Percentiles rank a stretch among this genome's conserved stretches.
phyloP scores from a whole-genome alignment of 108 stramenopile species.

The Schizochytrium sp. region DNA sequence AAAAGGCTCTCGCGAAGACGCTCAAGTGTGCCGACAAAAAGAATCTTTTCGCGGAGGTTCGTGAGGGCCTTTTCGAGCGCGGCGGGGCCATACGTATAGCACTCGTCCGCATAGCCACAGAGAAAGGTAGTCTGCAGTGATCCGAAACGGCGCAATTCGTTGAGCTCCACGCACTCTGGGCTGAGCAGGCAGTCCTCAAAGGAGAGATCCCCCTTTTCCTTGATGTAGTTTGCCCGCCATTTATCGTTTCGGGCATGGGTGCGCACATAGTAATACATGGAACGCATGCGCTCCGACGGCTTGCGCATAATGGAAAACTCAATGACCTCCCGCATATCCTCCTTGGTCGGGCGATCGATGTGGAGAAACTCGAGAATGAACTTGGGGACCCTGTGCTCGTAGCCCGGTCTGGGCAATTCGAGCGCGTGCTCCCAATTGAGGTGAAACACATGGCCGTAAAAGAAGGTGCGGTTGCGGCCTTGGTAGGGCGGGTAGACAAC shows the following conservation, averaged over 20 bases:
- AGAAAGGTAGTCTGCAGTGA: background rate
- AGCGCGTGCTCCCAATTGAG: background rate
- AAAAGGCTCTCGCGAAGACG: background rate
- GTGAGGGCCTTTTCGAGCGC: background rate
- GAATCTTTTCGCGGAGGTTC: background rate
- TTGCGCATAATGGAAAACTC: background rate
- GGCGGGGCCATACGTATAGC: background rate
- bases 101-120: background rate
- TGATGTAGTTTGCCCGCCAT: background rate
- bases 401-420: background rate
- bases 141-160: background rate
- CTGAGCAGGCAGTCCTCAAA: background rate
- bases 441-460: background rate
- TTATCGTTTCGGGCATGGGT: background rate
- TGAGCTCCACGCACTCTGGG: background rate
- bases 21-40: background rate
- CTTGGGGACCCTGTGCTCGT: background rate
- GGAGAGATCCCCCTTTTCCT: background rate
- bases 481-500: background rate
- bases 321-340: background rate
- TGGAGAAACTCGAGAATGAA: background rate
- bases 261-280: background rate
- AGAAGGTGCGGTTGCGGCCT: background rate
- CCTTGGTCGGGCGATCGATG: background rate
- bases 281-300: background rate